Base-by-base conservation (phyloP, 495 filamentous ascomycete genomes). In the Tuber umbilicatum region DNA sequence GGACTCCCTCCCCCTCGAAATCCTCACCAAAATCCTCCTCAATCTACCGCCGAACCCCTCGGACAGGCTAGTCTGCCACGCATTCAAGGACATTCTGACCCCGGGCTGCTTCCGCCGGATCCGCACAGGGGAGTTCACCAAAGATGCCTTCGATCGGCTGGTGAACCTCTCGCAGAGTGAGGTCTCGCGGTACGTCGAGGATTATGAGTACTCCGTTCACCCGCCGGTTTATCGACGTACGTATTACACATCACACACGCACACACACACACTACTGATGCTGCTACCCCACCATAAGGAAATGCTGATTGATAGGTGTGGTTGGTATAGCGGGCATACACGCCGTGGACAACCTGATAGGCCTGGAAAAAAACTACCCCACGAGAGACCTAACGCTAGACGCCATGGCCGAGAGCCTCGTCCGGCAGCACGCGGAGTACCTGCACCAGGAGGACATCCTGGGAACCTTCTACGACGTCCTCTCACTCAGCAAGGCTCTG, bases 381-480 rank as follows among this genome's bases (percentile, higher is more conserved):
- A 37, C 70, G 19, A n/a, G 12, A 16, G 37, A 47, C 38, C 50
- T 37, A 19, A 69, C 73, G 19, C 39, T 79, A 41, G 72, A 70
- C 23, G 75, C 69, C 14, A 78, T 79, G 71, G 72, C 77, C 35
- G 60, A 72, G 23, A 39, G 60, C 12, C 76, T 79, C 1, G 72
- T 79, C 7, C 68, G 47, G 35, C 77, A 74, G 39, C 77, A 79
- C 42, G 72, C 64, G 72, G 71, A 55, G 17, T 73, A 79, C 42
- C 77, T 79, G 40, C 76, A 72, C 5, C 78, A 80, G 47, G 69
- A 76, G 21, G 78, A 80, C 73, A 71, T 80, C 45, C 71, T 80
- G 16, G 78, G 78, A 71, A 80, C 78, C 17, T 80, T 80, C 68
- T 80, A 80, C 74, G 78, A 80, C 71, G 76, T 80, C 27, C 70